Evolutionary conservation across 2,329 filamentous ascomycete species (phyloP).

Genomic region (Alternaria incomplexa): DNA sequence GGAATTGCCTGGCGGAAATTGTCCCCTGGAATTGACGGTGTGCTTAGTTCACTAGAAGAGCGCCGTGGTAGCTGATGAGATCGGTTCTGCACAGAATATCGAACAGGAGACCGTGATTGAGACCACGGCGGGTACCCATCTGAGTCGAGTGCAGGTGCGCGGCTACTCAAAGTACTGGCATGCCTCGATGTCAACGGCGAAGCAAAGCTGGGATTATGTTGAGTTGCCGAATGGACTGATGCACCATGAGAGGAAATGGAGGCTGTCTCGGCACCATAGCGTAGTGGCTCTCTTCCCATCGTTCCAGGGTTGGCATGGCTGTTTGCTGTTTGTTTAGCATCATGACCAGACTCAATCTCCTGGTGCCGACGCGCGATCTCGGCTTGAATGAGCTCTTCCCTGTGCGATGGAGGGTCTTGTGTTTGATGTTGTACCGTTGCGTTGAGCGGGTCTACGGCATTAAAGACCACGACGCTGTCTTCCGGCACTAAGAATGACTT

Average conservation of each 20-base stretch:
- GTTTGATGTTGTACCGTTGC: not conserved
- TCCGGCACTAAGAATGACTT: conserved; percentile 5
- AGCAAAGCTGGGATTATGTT: not conserved
- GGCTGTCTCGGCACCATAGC: not conserved
- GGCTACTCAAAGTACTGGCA: not conserved
- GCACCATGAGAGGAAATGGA: not conserved
- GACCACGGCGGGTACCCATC: not conserved
- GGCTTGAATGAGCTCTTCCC: not conserved
- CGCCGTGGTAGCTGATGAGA: not conserved
- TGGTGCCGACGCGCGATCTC: not conserved
- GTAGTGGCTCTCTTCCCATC: not conserved
- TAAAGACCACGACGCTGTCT: conserved; percentile 11
- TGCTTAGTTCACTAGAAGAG: not conserved
- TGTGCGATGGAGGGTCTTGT: not conserved
- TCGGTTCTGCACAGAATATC: not conserved
- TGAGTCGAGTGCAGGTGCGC: not conserved
- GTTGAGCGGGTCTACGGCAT: not conserved
- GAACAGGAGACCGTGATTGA: not conserved
- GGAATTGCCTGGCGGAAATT: not conserved
- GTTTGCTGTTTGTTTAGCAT: not conserved
- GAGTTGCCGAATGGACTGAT: not conserved
- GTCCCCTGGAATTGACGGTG: not conserved
- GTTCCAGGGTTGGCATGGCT: not conserved
- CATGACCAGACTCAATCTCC: not conserved
- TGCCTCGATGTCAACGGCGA: not conserved